Evolutionary conservation across 768 basidiomycete genomes (phyloP), one percentile per base, ranked within the genome.

Genomic region (Cystofilobasidium bisporidii): DNA sequence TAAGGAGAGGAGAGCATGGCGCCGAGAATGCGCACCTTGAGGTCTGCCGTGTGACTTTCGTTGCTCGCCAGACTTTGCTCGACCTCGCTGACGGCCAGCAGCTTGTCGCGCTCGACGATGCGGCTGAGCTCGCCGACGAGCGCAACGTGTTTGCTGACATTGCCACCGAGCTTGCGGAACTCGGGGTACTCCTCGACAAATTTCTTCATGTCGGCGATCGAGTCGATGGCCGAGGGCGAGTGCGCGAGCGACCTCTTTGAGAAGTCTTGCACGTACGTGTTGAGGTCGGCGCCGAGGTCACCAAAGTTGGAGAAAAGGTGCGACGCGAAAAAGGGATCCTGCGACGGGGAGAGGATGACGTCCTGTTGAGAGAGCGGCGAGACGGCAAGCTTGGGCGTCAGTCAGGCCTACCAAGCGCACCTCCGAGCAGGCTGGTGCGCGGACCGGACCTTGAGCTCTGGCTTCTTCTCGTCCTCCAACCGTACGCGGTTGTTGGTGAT

Each of bases 131-230:
- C 96, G 17, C 96, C 94, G 0, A 99, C 96, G 28, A 99, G 79
- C 10, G 94, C 90, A 26, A 98, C 96, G 73, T 98, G 96, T 78
- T 98, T 99, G 80, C 91, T 94, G 36, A 99, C 96, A 76, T 99
- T 99, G 12, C 93, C 93, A 0, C 96, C 92, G 36, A 99, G 82
- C 75, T 93, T 93, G 72, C 87, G 82, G 74, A 98, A 97, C 77
- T 99, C 96, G 0, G 96, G 96, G 78, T 94, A 99, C 73, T 97
- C 93, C 76, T 99, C 96, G 2, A 99, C 89, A 63, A 76, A 76
- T 12, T 83, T 85, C 76, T 98, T 98, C 96, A 99, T 99, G 72
- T 99, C 96, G 6, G 82, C 78, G 66, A 98, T 91, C 0, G 94
- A 97, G 73, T 93, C 92, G 70, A 99, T 94, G 61, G 90, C 83